Evolutionary conservation across 306 rosid species (phyloP).

Genomic region (Albizia julibrissin): DNA sequence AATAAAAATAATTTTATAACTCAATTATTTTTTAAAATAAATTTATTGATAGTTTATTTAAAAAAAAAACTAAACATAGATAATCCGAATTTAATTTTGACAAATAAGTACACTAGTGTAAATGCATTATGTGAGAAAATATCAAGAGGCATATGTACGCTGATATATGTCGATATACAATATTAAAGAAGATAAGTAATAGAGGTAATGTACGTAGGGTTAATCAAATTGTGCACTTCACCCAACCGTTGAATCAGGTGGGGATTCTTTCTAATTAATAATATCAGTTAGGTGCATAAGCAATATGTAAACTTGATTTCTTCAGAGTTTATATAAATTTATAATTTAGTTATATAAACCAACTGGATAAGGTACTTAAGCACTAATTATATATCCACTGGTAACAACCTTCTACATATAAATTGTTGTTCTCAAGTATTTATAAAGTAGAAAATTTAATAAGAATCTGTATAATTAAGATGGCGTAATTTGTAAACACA

Average conservation of each 20-base stretch:
- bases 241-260: not conserved
- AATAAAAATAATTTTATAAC: not conserved
- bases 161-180: not conserved
- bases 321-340: not conserved
- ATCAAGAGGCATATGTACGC: not conserved
- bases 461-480: too few relatives aligned
- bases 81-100: not conserved
- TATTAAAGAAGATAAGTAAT: not conserved
- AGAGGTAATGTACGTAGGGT: not conserved
- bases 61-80: not conserved
- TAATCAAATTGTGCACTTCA: not conserved
- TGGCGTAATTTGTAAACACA: too few relatives aligned
- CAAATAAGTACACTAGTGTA: too few relatives aligned
- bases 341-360: not conserved
- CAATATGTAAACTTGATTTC: not conserved
- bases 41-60: too few relatives aligned
- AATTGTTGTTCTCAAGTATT: too few relatives aligned
- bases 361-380: conserved; percentile 16
- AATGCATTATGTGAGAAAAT: not conserved
- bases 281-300: not conserved
- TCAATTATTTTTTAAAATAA: too few relatives aligned
- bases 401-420: not conserved
- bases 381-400: not conserved
- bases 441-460: too few relatives aligned
- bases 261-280: not conserved